Evolutionary conservation across 2,329 filamentous ascomycete species (phyloP), one percentile per base, ranked within the genome.

Genomic region (Penicillium vulpinum): DNA sequence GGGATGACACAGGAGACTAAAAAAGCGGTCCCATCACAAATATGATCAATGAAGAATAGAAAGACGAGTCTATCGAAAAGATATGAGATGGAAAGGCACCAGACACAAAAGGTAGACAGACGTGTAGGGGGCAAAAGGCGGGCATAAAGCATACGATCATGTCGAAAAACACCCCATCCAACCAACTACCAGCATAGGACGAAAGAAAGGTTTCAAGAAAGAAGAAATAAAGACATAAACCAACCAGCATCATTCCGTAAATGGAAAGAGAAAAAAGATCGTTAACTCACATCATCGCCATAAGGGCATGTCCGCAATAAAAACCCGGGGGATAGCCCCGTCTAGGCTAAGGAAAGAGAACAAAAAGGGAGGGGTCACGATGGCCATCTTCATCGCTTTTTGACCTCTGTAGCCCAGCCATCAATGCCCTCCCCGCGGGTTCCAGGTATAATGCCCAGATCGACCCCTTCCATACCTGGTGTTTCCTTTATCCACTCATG

Each of bases 361-460:
- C 39, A 51, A 51, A 51, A 21, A 26, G 29, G 39, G n/a, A 51
- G 21, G 13, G 38, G 28, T 35, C 39, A 35, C 38, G 5, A 44
- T 8, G 22, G 39, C 35, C 38, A 28, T 29, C 49, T 26, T 67
- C 61, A 92, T 78, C 89, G 85, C 81, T 56, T 56, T 43, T 94
- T 93, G 68, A 96, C 84, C 79, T 97, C 93, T 39, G 82, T 87
- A 9, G 91, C 87, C 93, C 93, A 97, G 4, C 93, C 93, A 54
- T 96, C 91, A 69, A 97, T 97, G 0, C 91, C 92, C 56, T 97
- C 93, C 1, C 93, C 93, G 56, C 86, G 87, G 62, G 88, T 91
- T 7, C 92, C 92, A 1, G 95, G 89, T 46, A 86, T 79, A 31
- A 97, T 81, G 16, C 88, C 85, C 59, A 97, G 82, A 72, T 85